Evolutionary conservation across 1,139 yeast species (phyloP).

Genomic region (Hyphopichia burtonii): DNA sequence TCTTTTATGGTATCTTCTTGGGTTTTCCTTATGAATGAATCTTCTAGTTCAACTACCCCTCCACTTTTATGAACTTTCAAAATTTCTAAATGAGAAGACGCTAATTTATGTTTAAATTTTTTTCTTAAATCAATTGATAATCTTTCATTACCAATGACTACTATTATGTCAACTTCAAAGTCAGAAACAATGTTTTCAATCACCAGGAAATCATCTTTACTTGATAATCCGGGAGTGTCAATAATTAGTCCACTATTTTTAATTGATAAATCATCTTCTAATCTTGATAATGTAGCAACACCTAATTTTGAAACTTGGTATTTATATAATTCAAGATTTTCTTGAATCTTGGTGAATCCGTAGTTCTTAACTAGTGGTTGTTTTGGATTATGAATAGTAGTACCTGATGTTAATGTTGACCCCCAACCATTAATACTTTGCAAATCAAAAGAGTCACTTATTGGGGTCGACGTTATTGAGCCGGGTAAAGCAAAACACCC

Average conservation of each 20-base stretch:
- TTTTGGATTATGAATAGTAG: constrained; percentile 76
- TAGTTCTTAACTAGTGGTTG: constrained; percentile 82
- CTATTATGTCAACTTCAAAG: constrained; percentile 57
- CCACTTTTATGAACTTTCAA: constrained; percentile 69
- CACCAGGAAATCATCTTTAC: constrained; percentile 50
- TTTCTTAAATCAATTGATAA: constrained; percentile 63
- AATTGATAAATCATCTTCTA: constrained; percentile 54
- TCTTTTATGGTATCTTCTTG: constrained; percentile 81
- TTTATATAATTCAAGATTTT: constrained; percentile 62
- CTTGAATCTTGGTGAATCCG: constrained; percentile 63
- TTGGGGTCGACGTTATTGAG: constrained; percentile 77
- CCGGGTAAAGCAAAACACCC: constrained; percentile 86
- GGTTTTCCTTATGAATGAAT: constrained; percentile 59
- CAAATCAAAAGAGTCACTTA: constrained; percentile 77
- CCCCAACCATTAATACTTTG: constrained; percentile 79
- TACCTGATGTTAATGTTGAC: constrained; percentile 83
- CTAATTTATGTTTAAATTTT: constrained; percentile 45
- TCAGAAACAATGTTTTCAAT: constrained; percentile 62
- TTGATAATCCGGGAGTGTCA: constrained; percentile 73
- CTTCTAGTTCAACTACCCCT: constrained; percentile 74
- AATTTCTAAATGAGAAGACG: constrained; percentile 36
- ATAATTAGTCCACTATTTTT: constrained; percentile 64
- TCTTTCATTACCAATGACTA: constrained; percentile 65
- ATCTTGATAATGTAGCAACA: constrained; percentile 53
- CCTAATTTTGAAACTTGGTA: constrained; percentile 58